Evolutionary conservation across 2,329 filamentous ascomycete genomes (phyloP).

Genomic region (Xylariaceae sp.): DNA sequence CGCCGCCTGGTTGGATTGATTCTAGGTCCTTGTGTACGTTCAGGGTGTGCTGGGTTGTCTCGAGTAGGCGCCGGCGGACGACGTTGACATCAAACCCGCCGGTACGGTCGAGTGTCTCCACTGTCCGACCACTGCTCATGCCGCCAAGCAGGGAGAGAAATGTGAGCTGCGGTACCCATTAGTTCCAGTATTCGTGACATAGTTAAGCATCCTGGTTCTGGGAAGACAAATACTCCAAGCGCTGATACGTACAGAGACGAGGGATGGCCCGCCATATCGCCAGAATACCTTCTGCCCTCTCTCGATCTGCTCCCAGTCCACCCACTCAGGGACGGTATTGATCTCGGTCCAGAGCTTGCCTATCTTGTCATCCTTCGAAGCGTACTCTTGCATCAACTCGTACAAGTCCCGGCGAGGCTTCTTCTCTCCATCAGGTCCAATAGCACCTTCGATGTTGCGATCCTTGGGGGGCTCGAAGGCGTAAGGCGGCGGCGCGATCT

Average conservation of each 20-base stretch:
- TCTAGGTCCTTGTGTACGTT: constrained; percentile 64
- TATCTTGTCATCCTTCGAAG: constrained; percentile 50
- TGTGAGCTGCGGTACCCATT: constrained; percentile 33
- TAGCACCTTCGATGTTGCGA: constrained; percentile 18
- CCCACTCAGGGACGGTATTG: constrained; percentile 67
- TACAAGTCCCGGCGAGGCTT: constrained; percentile 56
- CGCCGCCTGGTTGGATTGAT: constrained; percentile 64
- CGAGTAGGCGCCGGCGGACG: constrained; percentile 57
- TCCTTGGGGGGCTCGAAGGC: constrained; percentile 11
- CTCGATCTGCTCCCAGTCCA: constrained; percentile 71
- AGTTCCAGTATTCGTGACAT: not conserved
- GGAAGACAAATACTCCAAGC: no score
- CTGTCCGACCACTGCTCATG: constrained; percentile 68
- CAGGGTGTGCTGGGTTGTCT: constrained; percentile 73
- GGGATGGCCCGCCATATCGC: constrained; percentile 64
- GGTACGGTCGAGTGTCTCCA: constrained; percentile 69
- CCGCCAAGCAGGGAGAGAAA: constrained; percentile 62
- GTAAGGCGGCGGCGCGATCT: constrained; percentile 48
- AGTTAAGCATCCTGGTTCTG: not conserved
- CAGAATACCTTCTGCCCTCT: constrained; percentile 76
- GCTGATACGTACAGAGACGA: constrained; percentile 58
- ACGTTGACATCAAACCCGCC: constrained; percentile 69
- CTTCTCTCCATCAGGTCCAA: constrained; percentile 25
- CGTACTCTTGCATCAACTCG: constrained; percentile 56
- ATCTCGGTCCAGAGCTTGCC: constrained; percentile 61